A percentile compares a stretch with the other conserved stretches of the same genome.
Conservation (phyloP, 352 stramenopile genomes). For the Saprolegnia parasitica region DNA sequence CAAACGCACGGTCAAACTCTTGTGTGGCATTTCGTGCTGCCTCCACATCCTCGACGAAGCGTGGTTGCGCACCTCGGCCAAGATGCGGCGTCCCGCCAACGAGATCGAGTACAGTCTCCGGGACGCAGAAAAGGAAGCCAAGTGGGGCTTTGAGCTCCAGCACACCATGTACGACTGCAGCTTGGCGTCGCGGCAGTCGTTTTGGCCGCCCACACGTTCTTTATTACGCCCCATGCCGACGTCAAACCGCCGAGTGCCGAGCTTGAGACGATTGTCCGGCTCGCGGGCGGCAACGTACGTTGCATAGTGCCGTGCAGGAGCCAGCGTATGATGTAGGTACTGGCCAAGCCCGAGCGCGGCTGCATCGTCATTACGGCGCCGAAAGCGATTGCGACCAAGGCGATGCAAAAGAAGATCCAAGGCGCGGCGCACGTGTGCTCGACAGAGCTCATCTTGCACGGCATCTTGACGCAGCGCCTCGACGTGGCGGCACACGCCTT, state of each 20-base stretch:
- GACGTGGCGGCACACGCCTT: constrained; percentile 38
- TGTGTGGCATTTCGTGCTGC: constrained; percentile 55
- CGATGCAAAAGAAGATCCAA: constrained; percentile 41
- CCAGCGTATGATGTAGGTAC: constrained; percentile 9
- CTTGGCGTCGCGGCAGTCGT: constrained; percentile 31
- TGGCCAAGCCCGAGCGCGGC: not conserved
- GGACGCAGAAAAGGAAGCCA: constrained; percentile 40
- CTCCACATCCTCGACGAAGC: constrained; percentile 43
- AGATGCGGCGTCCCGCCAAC: constrained; percentile 32
- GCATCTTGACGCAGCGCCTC: constrained; percentile 43
- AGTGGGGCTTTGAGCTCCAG: constrained; percentile 48
- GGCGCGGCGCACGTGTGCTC: constrained; percentile 40
- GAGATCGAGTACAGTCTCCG: constrained; percentile 42
- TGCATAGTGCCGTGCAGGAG: no score
- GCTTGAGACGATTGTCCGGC: constrained; percentile 50
- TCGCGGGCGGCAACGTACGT: constrained; percentile 38
- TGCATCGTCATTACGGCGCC: constrained; percentile 46
- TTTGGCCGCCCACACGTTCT: constrained; percentile 39
- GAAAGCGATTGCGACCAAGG: constrained; percentile 32
- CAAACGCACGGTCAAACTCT: constrained; percentile 55
- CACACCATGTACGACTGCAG: constrained; percentile 43
- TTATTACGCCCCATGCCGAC: constrained; percentile 55
- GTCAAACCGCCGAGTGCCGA: constrained; percentile 44
- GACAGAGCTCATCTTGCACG: constrained; percentile 43
- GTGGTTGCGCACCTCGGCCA: constrained; percentile 47